These are phyloP conservation scores for Macroventuria anomochaeta DNA, from an alignment of 2,329 filamentous ascomycete genomes.

Conservation along the genomic window DNA sequence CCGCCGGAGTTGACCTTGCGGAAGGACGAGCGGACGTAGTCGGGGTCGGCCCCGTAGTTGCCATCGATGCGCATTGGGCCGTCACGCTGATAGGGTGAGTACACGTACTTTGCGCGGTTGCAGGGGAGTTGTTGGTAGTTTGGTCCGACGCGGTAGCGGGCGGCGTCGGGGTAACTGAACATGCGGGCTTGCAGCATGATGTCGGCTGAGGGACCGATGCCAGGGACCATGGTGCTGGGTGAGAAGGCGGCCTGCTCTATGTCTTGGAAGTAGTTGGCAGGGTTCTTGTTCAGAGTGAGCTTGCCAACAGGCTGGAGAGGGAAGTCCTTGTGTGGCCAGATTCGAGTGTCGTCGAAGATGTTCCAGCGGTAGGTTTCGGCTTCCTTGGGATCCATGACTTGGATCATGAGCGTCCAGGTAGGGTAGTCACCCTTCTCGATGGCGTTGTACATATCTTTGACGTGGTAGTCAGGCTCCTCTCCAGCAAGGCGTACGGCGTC, in stretches of 20 bases:
- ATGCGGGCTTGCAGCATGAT: constrained; percentile 67
- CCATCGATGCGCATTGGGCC: constrained; percentile 42
- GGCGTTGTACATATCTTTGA: constrained; percentile 52
- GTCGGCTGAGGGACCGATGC: constrained; percentile 67
- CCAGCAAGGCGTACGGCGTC: constrained; percentile 47
- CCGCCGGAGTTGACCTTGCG: constrained; percentile 7
- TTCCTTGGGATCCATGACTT: constrained; percentile 61
- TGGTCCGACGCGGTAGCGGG: constrained; percentile 55
- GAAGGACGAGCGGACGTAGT: constrained; percentile 50
- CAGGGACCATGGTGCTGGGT: constrained; percentile 68
- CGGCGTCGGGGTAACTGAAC: constrained; percentile 68
- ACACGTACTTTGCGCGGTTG: constrained; percentile 39
- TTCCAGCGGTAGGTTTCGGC: constrained; percentile 57
- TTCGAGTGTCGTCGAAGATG: constrained; percentile 64
- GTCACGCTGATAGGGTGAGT: constrained; percentile 40
- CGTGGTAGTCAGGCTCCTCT: constrained; percentile 47
- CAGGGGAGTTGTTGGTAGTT: constrained; percentile 59
- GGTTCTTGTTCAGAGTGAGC: constrained; percentile 60
- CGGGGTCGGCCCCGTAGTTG: constrained; percentile 57
- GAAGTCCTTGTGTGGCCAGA: constrained; percentile 60
- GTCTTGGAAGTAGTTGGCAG: constrained; percentile 72
- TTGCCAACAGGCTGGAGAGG: constrained; percentile 59
- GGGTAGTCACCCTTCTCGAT: constrained; percentile 57
- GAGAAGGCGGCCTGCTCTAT: constrained; percentile 73
- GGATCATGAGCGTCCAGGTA: constrained; percentile 60